Percentiles rank a stretch among this genome's conserved stretches.
phyloP scores from a whole-genome alignment of 345 rosid genomes.

The Durio zibethinus region DNA sequence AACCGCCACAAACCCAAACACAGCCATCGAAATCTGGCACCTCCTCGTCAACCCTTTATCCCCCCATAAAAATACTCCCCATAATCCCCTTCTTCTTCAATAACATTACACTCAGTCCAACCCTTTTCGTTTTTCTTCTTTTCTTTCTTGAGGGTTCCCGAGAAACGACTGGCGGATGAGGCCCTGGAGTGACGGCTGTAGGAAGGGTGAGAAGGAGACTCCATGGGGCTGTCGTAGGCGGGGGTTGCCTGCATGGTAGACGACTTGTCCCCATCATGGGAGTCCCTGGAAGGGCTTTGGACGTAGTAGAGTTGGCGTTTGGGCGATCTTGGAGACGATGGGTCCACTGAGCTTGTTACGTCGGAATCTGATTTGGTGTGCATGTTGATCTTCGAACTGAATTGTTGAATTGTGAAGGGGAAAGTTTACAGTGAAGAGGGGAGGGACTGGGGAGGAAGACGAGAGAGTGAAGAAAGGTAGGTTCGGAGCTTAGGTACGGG shows the following conservation, averaged over 20 bases:
- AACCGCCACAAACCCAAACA: slow-evolving; percentile 41
- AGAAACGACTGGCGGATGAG: slow-evolving; percentile 62
- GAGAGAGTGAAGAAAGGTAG: background rate
- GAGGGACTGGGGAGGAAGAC: background rate
- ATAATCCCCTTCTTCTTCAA: slow-evolving; percentile 59
- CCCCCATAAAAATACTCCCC: slow-evolving; percentile 31
- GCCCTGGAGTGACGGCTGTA: slow-evolving; percentile 56
- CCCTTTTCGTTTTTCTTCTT: slow-evolving; percentile 57
- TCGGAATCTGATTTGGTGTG: slow-evolving; percentile 69
- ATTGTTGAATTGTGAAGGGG: background rate
- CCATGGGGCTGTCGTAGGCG: slow-evolving; percentile 54
- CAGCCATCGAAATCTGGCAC: slow-evolving; percentile 51
- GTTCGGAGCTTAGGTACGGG: background rate
- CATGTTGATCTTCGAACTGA: slow-evolving; percentile 33
- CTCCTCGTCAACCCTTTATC: slow-evolving; percentile 42
- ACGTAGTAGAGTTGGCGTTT: slow-evolving; percentile 65
- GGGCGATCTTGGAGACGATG: slow-evolving; percentile 75
- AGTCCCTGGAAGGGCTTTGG: slow-evolving; percentile 83
- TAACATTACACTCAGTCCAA: slow-evolving; percentile 70
- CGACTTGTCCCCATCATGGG: slow-evolving; percentile 83
- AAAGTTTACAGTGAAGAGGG: background rate
- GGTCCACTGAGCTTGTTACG: slow-evolving; percentile 57
- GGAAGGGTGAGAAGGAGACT: slow-evolving; percentile 81
- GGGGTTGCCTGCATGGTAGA: slow-evolving; percentile 60
- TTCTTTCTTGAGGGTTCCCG: slow-evolving; percentile 45